These are phyloP conservation scores for Plasmodium reichenowi DNA, from an alignment of 169 alveolate species.

Conservation along the genomic window DNA sequence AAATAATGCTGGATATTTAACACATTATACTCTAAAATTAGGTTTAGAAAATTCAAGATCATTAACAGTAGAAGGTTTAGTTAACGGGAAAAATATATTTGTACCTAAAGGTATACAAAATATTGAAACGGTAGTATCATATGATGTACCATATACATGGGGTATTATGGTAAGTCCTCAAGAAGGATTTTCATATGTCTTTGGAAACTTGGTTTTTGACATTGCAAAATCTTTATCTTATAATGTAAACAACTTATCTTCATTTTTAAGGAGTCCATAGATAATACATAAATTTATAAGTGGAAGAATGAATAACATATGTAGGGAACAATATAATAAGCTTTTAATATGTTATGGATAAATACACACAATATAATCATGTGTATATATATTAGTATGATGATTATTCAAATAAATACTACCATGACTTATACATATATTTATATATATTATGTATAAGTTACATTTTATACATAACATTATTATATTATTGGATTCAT, in stretches of 20 bases:
- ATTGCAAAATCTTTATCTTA: constrained; percentile 17
- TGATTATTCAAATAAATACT: too few species aligned
- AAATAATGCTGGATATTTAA: constrained; percentile 21
- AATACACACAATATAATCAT: too few species aligned
- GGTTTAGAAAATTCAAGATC: constrained; percentile 23
- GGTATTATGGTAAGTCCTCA: constrained; percentile 8
- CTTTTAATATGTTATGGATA: too few species aligned
- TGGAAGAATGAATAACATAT: neutral
- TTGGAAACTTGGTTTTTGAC: constrained; percentile 14
- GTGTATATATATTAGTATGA: too few species aligned
- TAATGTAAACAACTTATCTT: constrained; percentile 19
- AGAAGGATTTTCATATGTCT: constrained; percentile 16
- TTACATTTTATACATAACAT: too few species aligned
- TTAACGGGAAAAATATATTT: constrained; percentile 34
- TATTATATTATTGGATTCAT: too few species aligned
- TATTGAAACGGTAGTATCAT: neutral
- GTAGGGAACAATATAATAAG: too few species aligned
- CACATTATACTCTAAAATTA: constrained; percentile 17
- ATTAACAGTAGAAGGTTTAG: constrained; percentile 4
- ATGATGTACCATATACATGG: constrained; percentile 16
- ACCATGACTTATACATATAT: too few species aligned
- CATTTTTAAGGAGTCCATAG: constrained; percentile 5
- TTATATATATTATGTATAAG: too few species aligned
- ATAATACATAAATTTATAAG: neutral
- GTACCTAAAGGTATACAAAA: constrained; percentile 8